phyloP scores from a whole-genome alignment of 2,329 filamentous ascomycete genomes.

The Aspergillus pseudotamarii region DNA sequence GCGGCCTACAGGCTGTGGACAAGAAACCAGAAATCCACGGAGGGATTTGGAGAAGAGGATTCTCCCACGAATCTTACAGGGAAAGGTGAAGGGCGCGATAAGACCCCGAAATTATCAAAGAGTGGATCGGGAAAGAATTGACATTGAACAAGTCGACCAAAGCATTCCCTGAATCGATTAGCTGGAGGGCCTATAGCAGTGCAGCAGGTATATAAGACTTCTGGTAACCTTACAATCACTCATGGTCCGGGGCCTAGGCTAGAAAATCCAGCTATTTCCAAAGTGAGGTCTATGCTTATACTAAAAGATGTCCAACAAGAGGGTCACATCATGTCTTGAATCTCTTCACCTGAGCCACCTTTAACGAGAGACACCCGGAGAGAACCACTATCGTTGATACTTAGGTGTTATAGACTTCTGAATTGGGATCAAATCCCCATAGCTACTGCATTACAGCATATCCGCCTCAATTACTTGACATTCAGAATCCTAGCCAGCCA shows the following conservation, averaged over 20 bases:
- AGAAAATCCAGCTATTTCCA: not conserved
- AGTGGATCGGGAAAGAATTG: too few species aligned
- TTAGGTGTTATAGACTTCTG: not conserved
- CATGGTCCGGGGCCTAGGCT: not conserved
- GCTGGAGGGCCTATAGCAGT: not conserved
- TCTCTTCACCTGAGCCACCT: not conserved
- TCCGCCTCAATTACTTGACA: not conserved
- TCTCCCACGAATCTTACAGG: too few species aligned
- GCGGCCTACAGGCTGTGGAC: too few species aligned
- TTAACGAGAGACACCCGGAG: not conserved
- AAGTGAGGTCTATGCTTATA: not conserved
- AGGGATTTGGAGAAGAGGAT: too few species aligned
- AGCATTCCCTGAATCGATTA: not conserved
- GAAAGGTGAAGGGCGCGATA: too few species aligned
- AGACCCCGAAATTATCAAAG: too few species aligned
- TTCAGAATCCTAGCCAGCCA: too few species aligned
- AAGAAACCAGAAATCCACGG: too few species aligned
- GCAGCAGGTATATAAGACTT: not conserved
- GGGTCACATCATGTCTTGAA: not conserved
- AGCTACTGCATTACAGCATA: not conserved
- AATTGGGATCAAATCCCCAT: not conserved
- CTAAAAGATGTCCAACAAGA: too few species aligned
- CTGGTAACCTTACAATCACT: not conserved
- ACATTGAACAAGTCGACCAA: too few species aligned
- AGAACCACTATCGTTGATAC: not conserved